Evolutionary conservation across 2,329 filamentous ascomycete genomes (phyloP).

Genomic region (Byssothecium circinans): DNA sequence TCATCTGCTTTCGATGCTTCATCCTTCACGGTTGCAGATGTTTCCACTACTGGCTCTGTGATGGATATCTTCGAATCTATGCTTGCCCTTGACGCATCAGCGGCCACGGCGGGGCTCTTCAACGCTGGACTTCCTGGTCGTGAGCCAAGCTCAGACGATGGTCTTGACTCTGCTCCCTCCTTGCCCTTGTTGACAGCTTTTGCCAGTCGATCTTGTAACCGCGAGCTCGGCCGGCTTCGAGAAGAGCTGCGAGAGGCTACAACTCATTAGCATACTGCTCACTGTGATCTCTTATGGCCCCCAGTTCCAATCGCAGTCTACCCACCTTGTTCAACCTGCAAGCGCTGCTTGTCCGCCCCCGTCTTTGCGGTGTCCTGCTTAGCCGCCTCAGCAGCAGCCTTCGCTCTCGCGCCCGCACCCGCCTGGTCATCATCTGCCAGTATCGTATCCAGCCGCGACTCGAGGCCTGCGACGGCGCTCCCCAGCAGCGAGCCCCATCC

Average conservation of each 20-base stretch:
- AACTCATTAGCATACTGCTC: slow-evolving; percentile 19
- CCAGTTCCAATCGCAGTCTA: not conserved
- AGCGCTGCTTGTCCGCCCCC: slow-evolving; percentile 30
- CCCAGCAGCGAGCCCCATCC: slow-evolving; percentile 45
- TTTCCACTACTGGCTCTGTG: slow-evolving; percentile 32
- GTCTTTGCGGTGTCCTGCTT: slow-evolving; percentile 24
- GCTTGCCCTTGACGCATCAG: slow-evolving; percentile 48
- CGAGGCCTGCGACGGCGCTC: slow-evolving; percentile 89
- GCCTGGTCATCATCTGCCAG: slow-evolving; percentile 74
- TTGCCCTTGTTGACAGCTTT: slow-evolving; percentile 79
- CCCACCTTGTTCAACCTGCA: slow-evolving; percentile 38
- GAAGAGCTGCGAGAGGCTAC: slow-evolving; percentile 66
- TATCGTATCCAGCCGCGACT: slow-evolving; percentile 89
- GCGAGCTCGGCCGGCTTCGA: slow-evolving; percentile 70
- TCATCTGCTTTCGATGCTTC: slow-evolving; percentile 3
- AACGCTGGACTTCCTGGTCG: slow-evolving; percentile 57
- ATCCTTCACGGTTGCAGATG: slow-evolving; percentile 8
- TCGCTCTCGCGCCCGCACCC: slow-evolving; percentile 48
- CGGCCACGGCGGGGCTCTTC: slow-evolving; percentile 20
- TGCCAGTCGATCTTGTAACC: slow-evolving; percentile 85
- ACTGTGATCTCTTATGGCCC: not conserved
- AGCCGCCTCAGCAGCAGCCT: slow-evolving; percentile 42
- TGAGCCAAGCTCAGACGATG: slow-evolving; percentile 55
- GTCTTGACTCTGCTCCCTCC: slow-evolving; percentile 50
- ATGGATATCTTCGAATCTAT: slow-evolving; percentile 42